A percentile compares a stretch with the other conserved stretches of the same genome.
Evolutionary conservation across 148 eudicot genomes (phyloP).

Genomic region (Rhododendron mucronatum): DNA sequence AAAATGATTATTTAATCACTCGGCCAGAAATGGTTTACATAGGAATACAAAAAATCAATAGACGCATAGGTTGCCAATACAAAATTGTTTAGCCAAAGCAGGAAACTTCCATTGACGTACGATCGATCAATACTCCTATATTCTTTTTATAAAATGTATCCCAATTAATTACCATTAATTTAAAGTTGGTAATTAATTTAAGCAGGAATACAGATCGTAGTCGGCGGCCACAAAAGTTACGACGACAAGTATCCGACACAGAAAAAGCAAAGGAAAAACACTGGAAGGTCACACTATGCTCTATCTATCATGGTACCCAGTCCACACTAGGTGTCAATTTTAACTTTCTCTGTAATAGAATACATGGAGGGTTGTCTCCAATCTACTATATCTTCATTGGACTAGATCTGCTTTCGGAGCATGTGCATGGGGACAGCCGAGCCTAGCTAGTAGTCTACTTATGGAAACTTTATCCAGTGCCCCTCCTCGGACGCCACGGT

Average conservation of each 20-base stretch:
- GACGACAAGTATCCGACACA: not conserved
- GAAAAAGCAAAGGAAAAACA: not conserved
- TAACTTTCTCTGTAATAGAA: not conserved
- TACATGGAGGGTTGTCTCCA: not conserved
- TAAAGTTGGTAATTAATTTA: not conserved
- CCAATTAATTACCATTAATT: not conserved
- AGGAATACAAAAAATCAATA: not conserved
- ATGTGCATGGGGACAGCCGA: not conserved
- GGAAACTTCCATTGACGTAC: slow-evolving; percentile 1
- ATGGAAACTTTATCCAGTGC: not conserved
- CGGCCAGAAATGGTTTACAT: not conserved
- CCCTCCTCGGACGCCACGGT: too few species aligned
- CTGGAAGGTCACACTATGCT: not conserved
- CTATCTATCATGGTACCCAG: not conserved
- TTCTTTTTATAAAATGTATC: not conserved
- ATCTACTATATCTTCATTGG: not conserved
- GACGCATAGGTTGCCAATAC: not conserved
- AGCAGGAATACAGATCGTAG: not conserved
- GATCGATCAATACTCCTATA: not conserved
- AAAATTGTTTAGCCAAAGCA: not conserved
- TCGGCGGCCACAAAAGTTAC: not conserved
- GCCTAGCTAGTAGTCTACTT: not conserved
- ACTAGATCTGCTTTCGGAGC: not conserved
- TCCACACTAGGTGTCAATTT: not conserved
- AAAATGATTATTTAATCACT: not conserved